Evolutionary conservation across 371 early-diverging fungal genomes (phyloP).

Genomic region (Blastocladiella emersonii): DNA sequence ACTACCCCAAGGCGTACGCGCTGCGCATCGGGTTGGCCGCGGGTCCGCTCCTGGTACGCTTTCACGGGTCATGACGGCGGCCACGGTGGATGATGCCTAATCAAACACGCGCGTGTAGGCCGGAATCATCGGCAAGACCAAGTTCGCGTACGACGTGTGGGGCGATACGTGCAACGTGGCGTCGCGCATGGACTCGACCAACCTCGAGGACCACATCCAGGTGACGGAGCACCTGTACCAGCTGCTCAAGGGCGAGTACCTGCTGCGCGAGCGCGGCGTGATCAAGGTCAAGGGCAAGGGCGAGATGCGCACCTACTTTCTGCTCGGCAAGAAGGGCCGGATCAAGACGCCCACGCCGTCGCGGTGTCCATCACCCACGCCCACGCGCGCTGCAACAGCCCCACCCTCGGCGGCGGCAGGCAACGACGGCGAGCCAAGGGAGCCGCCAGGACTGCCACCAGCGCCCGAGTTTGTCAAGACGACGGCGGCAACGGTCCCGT

Average conservation of each 20-base stretch:
- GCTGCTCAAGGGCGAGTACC: not conserved
- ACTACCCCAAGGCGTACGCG: not conserved
- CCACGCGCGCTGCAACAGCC: not conserved
- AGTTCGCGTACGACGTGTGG: slow-evolving; percentile 9
- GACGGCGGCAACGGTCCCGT: too few species aligned
- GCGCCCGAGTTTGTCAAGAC: too few species aligned
- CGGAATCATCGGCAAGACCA: slow-evolving; percentile 6
- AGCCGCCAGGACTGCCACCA: too few species aligned
- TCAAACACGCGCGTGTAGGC: not conserved
- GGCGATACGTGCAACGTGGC: slow-evolving; percentile 3
- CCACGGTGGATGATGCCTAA: not conserved
- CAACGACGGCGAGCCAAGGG: too few species aligned
- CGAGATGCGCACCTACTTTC: slow-evolving; percentile 1
- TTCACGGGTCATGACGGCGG: not conserved
- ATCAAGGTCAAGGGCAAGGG: slow-evolving; percentile 7
- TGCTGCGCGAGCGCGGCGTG: slow-evolving; percentile 1
- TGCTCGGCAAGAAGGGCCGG: slow-evolving; percentile 1
- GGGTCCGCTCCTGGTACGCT: not conserved
- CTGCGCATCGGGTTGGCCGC: not conserved
- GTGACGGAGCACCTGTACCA: not conserved
- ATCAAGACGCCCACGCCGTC: too few species aligned
- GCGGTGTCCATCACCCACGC: too few species aligned
- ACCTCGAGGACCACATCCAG: not conserved
- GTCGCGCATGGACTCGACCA: slow-evolving; percentile 6
- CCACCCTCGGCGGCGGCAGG: too few species aligned